Conservation (phyloP, 2,329 filamentous ascomycete species). For the Clonostachys chloroleuca region DNA sequence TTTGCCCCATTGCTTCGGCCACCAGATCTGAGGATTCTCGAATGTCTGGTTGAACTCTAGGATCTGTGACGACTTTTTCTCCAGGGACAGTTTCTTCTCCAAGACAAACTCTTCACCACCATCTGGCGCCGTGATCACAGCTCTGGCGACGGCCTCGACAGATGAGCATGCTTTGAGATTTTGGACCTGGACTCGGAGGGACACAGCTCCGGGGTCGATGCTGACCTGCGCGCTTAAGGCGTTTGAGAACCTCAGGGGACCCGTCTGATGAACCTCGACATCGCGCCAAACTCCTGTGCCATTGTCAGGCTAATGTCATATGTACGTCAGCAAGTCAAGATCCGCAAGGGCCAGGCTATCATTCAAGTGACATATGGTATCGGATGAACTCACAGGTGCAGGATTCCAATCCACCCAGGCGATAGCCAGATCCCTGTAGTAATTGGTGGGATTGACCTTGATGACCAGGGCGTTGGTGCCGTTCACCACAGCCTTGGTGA, state of each 20-base stretch:
- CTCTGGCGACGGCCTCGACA: slow-evolving; percentile 26
- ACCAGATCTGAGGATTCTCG: slow-evolving; percentile 49
- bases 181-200: slow-evolving; percentile 27
- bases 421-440: slow-evolving; percentile 52
- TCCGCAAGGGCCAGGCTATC: not conserved
- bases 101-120: slow-evolving; percentile 14
- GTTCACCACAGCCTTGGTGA: slow-evolving; percentile 35
- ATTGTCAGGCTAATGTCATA: slow-evolving; percentile 39
- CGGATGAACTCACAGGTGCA: slow-evolving; percentile 8
- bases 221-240: slow-evolving; percentile 39
- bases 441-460: slow-evolving; percentile 52
- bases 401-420: slow-evolving; percentile 62
- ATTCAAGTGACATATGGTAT: not conserved
- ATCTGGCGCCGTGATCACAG: slow-evolving; percentile 25
- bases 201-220: slow-evolving; percentile 28
- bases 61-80: slow-evolving; percentile 27
- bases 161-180: slow-evolving; percentile 30
- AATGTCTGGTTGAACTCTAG: slow-evolving; percentile 26
- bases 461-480: slow-evolving; percentile 47
- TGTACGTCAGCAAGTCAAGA: not conserved
- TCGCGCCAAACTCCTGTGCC: slow-evolving; percentile 61
- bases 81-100: slow-evolving; percentile 25
- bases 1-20: slow-evolving; percentile 54
- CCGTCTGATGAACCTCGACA: slow-evolving; percentile 49
- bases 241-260: slow-evolving; percentile 26